Conservation (phyloP, 495 filamentous ascomycete species). For the Penicillium silybi region DNA sequence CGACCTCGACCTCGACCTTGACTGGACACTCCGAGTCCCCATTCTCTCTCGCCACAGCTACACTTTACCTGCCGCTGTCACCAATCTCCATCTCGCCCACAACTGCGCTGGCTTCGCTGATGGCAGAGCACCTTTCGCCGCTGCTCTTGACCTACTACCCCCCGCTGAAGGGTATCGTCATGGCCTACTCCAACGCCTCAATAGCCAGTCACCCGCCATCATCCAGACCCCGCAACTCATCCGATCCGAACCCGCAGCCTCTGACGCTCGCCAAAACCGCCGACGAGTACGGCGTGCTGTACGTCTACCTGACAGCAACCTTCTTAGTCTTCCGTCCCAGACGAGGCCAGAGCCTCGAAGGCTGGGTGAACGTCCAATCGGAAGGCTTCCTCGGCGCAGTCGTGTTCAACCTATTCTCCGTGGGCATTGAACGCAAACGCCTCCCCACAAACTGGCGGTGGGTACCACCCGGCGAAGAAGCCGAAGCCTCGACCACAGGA, state of each 20-base stretch:
- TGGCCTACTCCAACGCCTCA: slow-evolving; percentile 63
- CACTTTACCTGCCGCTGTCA: slow-evolving; percentile 67
- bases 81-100: slow-evolving; percentile 62
- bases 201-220: slow-evolving; percentile 38
- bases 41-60: slow-evolving; percentile 58
- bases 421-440: slow-evolving; percentile 61
- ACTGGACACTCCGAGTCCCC: slow-evolving; percentile 40
- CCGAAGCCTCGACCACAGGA: slow-evolving; percentile 9
- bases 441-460: slow-evolving; percentile 68
- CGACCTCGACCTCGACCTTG: slow-evolving; percentile 1
- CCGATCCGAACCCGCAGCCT: slow-evolving; percentile 34
- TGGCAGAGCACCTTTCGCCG: slow-evolving; percentile 72
- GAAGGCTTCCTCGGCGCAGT: slow-evolving; percentile 67
- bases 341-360: slow-evolving; percentile 56
- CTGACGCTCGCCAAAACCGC: slow-evolving; percentile 51
- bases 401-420: slow-evolving; percentile 72
- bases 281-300: slow-evolving; percentile 65
- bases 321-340: slow-evolving; percentile 66
- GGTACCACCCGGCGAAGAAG: slow-evolving; percentile 43
- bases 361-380: slow-evolving; percentile 68
- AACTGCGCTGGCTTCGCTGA: slow-evolving; percentile 60
- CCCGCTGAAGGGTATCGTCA: slow-evolving; percentile 63
- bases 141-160: slow-evolving; percentile 72
- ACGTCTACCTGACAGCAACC: slow-evolving; percentile 68
- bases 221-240: slow-evolving; percentile 21